phyloP scores from a whole-genome alignment of 139 green algal genomes.

The Micromonas pusilla region DNA sequence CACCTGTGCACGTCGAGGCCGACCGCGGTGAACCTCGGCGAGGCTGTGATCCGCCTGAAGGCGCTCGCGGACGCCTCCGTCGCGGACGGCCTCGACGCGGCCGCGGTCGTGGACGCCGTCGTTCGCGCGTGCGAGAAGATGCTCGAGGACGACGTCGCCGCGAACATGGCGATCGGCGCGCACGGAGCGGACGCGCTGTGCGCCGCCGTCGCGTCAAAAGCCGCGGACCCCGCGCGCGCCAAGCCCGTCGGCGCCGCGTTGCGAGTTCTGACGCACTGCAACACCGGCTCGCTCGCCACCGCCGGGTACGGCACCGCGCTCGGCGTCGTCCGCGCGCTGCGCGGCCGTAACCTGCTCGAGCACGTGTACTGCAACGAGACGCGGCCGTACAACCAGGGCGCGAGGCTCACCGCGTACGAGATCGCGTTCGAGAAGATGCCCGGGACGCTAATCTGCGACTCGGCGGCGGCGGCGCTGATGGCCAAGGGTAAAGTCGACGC shows the following conservation, averaged over 20 bases:
- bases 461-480: constrained; percentile 77
- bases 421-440: constrained; percentile 82
- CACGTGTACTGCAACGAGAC: constrained; percentile 85
- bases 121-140: constrained; percentile 64
- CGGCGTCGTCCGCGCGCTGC: constrained; percentile 77
- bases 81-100: constrained; percentile 36
- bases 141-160: constrained; percentile 68
- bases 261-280: constrained; percentile 90
- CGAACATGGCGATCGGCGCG: constrained; percentile 74
- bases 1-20: constrained; percentile 67
- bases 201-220: constrained; percentile 7
- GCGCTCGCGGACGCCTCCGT: constrained; percentile 35
- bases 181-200: constrained; percentile 67
- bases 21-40: constrained; percentile 88
- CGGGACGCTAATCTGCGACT: constrained; percentile 84
- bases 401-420: constrained; percentile 91
- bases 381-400: constrained; percentile 88
- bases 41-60: constrained; percentile 63
- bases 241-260: constrained; percentile 36
- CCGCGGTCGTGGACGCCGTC: constrained; percentile 53
- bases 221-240: background rate
- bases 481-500: constrained; percentile 67
- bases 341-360: constrained; percentile 63
- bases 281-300: constrained; percentile 90
- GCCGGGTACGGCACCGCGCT: constrained; percentile 85